Conservation (phyloP, 1,284 basidiomycete genomes). For the Ustilago nuda region DNA sequence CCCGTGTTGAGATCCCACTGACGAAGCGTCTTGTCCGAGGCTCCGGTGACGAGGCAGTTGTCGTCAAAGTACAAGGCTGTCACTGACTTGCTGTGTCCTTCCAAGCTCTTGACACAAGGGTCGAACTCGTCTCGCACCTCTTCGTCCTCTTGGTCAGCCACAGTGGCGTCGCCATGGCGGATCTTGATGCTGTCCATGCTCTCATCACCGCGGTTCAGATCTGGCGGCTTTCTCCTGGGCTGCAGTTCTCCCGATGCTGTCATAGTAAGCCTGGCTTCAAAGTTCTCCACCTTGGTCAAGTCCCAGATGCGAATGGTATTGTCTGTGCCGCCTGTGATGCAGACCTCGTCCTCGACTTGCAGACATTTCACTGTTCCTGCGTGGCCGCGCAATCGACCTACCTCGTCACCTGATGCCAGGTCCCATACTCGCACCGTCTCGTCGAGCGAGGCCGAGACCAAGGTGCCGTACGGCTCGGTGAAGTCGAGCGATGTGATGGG, state of each 20-base stretch:
- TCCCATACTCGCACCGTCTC: conserved; percentile 84
- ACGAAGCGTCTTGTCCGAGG: conserved; percentile 95
- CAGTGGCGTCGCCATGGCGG: conserved; percentile 35
- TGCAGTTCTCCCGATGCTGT: conserved; percentile 53
- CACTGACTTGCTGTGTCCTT: conserved; percentile 92
- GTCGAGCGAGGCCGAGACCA: conserved; percentile 80
- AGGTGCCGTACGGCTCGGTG: conserved; percentile 93
- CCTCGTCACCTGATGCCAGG: conserved; percentile 74
- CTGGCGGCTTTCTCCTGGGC: conserved; percentile 28
- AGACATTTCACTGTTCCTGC: conserved; percentile 79
- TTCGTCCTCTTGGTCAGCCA: conserved; percentile 71
- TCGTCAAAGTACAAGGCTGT: conserved; percentile 96
- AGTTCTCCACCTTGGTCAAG: conserved; percentile 64
- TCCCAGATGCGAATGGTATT: conserved; percentile 75
- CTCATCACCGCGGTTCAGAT: conserved; percentile 32
- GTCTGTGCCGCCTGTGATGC: conserved; percentile 90
- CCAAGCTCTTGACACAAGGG: conserved; percentile 81
- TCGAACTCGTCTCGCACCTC: conserved; percentile 68
- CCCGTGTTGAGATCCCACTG: conserved; percentile 98
- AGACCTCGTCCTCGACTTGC: conserved; percentile 92
- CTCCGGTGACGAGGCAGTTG: conserved; percentile 92
- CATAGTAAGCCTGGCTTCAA: conserved; percentile 55
- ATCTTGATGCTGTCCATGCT: conserved; percentile 45
- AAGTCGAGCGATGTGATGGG: conserved; percentile 92
- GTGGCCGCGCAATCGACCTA: conserved; percentile 65